phyloP scores from a whole-genome alignment of 768 basidiomycete genomes.

The Psilocybe sp. region DNA sequence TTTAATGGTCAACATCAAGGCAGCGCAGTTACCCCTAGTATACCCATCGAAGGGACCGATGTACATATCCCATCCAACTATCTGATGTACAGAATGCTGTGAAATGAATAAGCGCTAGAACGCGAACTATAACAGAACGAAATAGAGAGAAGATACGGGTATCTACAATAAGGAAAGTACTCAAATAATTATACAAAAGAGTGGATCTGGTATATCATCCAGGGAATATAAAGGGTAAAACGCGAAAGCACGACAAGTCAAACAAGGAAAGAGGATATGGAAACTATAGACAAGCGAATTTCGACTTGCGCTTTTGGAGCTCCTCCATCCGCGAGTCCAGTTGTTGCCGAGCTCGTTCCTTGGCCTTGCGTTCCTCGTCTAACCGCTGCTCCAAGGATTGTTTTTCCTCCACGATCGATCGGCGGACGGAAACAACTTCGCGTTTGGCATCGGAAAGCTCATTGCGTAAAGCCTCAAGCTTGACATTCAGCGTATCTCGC shows the following conservation, averaged over 20 bases:
- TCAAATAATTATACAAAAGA: conserved; percentile 34
- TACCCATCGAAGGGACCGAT: too few relatives aligned
- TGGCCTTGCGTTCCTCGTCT: conserved; percentile 85
- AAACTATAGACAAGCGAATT: conserved; percentile 82
- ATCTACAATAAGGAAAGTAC: conserved; percentile 39
- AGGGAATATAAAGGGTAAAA: conserved; percentile 21
- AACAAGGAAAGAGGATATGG: conserved; percentile 9
- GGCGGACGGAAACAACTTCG: conserved; percentile 74
- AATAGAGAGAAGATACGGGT: conserved; percentile 31
- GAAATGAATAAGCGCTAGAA: too few relatives aligned
- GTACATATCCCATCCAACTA: too few relatives aligned
- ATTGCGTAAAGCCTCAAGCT: conserved; percentile 63
- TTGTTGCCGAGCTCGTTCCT: conserved; percentile 82
- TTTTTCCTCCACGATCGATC: conserved; percentile 85
- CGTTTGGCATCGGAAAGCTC: conserved; percentile 78
- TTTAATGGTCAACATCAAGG: too few relatives aligned
- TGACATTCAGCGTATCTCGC: conserved; percentile 67
- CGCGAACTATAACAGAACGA: too few relatives aligned
- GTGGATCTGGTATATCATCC: conserved; percentile 33
- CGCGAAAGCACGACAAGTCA: conserved; percentile 20
- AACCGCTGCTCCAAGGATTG: conserved; percentile 79
- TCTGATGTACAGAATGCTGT: too few relatives aligned
- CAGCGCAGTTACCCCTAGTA: too few relatives aligned
- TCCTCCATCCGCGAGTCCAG: conserved; percentile 89
- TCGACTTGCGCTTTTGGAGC: conserved; percentile 80